Evolutionary conservation across 495 filamentous ascomycete species (phyloP).

Genomic region (Lasiosphaeris hirsuta): DNA sequence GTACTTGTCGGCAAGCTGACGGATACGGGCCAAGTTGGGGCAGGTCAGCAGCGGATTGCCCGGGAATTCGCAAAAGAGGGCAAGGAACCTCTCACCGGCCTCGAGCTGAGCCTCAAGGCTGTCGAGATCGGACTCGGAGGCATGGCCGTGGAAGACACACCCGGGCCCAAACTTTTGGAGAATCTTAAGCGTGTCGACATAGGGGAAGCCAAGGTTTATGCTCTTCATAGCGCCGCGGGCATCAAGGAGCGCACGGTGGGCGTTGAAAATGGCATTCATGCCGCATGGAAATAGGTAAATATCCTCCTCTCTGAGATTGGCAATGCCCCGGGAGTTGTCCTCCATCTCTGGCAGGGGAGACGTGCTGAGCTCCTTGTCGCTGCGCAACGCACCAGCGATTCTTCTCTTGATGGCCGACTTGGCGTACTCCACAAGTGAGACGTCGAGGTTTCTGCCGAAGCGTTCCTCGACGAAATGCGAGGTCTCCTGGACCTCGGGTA

Average conservation of each 20-base stretch:
- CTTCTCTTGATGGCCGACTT: conserved; percentile 80
- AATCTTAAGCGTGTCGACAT: conserved; percentile 94
- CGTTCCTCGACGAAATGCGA: conserved; percentile 87
- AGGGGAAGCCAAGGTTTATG: conserved; percentile 82
- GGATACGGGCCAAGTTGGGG: conserved; percentile 79
- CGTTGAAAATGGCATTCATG: conserved; percentile 92
- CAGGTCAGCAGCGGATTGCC: conserved; percentile 85
- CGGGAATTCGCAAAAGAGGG: conserved; percentile 91
- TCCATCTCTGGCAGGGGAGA: conserved; percentile 36
- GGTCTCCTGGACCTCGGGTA: conserved; percentile 54
- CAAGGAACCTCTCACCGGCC: conserved; percentile 73
- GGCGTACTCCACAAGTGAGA: conserved; percentile 71
- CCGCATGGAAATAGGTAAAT: conserved; percentile 84
- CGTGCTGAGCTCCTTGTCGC: conserved; percentile 59
- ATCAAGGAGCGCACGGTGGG: conserved; percentile 68
- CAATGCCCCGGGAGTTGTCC: conserved; percentile 53
- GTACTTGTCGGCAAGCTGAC: conserved; percentile 72
- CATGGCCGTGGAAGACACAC: conserved; percentile 85
- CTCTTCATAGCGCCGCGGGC: conserved; percentile 60
- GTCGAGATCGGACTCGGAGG: conserved; percentile 76
- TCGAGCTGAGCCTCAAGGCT: conserved; percentile 72
- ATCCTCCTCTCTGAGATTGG: conserved; percentile 79
- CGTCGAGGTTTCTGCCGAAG: conserved; percentile 85
- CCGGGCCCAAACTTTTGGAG: conserved; percentile 93
- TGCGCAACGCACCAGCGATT: conserved; percentile 82